Conservation (phyloP, 495 filamentous ascomycete genomes). For the Neurospora tetraspora region DNA sequence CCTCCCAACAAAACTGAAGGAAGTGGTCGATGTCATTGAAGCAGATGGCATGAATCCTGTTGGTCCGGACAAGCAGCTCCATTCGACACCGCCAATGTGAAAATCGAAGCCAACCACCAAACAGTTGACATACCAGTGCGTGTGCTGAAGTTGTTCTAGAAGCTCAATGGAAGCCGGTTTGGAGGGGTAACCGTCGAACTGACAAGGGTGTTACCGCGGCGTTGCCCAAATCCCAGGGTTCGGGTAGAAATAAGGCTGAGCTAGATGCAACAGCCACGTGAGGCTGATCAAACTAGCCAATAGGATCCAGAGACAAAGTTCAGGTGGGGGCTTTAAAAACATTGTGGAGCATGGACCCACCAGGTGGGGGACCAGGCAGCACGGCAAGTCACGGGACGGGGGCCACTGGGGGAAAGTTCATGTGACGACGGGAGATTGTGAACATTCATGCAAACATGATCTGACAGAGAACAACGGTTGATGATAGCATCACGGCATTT, state of each 20-base stretch:
- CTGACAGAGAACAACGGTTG: too few relatives aligned
- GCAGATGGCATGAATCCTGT: background rate
- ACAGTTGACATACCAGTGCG: background rate
- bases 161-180: background rate
- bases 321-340: background rate
- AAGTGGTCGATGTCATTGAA: background rate
- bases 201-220: background rate
- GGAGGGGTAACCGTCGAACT: background rate
- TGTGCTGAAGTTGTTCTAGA: background rate
- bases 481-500: background rate
- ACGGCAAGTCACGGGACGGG: background rate
- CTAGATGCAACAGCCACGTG: background rate
- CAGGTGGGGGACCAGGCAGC: background rate
- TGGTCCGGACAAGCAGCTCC: background rate
- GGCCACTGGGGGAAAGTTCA: background rate
- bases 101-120: background rate
- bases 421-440: background rate
- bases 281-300: background rate
- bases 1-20: too few relatives aligned
- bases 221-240: background rate
- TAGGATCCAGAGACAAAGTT: background rate
- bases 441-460: too few relatives aligned
- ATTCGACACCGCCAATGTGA: background rate
- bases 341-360: background rate
- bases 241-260: background rate